Percentiles rank a stretch among this genome's conserved stretches.
phyloP scores from a whole-genome alignment of 164 flowering plant species.

The Macadamia integrifolia region DNA sequence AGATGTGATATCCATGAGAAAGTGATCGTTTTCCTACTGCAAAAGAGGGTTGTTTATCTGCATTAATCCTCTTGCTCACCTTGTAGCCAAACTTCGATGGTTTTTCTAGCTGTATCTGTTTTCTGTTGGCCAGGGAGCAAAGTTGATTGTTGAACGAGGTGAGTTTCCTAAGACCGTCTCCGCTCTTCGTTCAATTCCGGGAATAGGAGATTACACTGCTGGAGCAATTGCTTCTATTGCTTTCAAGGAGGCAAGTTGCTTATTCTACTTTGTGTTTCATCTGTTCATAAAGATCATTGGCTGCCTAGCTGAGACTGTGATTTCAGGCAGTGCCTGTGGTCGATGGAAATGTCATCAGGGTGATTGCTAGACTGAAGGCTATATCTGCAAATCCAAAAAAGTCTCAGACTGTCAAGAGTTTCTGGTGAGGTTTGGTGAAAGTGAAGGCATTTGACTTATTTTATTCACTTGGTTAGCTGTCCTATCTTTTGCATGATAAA shows the following conservation, averaged over 20 bases:
- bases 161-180: constrained; percentile 64
- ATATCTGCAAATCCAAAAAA: constrained; percentile 83
- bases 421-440: constrained; percentile 53
- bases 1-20: too few species aligned
- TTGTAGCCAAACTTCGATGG: not conserved
- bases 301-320: not conserved
- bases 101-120: not conserved
- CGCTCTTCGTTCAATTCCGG: constrained; percentile 54
- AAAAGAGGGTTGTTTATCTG: too few species aligned
- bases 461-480: not conserved
- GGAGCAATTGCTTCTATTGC: constrained; percentile 98
- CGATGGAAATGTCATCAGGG: constrained; percentile 92
- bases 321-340: constrained; percentile 88
- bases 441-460: not conserved
- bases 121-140: constrained; percentile 66
- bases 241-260: constrained; percentile 55
- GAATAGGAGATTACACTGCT: constrained; percentile 92
- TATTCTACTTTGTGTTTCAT: constrained; percentile 1
- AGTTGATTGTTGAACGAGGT: constrained; percentile 57
- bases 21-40: too few species aligned
- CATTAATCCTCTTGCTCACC: not conserved
- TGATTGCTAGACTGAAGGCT: constrained; percentile 74
- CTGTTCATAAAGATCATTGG: not conserved
- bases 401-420: constrained; percentile 39
- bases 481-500: not conserved